Evolutionary conservation across 1,139 yeast species (phyloP), one percentile per base, ranked within the genome.

Genomic region (Yamadazyma epiphylla): DNA sequence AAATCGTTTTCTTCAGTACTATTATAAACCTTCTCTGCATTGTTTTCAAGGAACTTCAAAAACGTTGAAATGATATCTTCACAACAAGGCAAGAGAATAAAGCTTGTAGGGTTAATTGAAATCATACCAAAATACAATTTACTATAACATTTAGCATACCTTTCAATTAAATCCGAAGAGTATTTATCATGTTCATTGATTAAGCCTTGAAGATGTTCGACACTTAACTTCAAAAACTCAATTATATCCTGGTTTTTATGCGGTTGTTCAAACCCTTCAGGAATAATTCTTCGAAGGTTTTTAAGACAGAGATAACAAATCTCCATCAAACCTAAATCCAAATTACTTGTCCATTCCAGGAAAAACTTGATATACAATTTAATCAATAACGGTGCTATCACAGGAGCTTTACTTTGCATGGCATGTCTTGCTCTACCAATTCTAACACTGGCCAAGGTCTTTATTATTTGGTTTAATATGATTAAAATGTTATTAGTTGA

Each of bases 381-480:
- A 15, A 79, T 70, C 25, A 87, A 53, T 2, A 76, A 57, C 0
- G 81, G 77, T 5, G 80, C 67, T 2, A 88, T 55, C 3, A 73
- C 56, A 0, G 87, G 84, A 0, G 85, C 72, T 37, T 82, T 79
- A 31, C 74, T 64, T 48, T 83, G 94, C 73, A 91, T 70, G 2
- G 88, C 86, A 11, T 79, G 79, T 42, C 91, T 73, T 5, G 91
- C 76, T 37, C 86, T 72, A 5, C 97, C 97, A 26, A 89, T 84
- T 44, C 91, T 64, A 0, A 89, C 89, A 33, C 80, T 63, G 1
- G 91, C 70, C 19, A 91, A 58, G 3, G 74, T 64, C 53, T 91
- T 91, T 39, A 89, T 70, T 8, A 85, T 69, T 49, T 88, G 94
- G 51, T 86, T 86, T 35, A 85, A 55, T 20, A 85, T 76, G 14